A percentile compares a stretch with the other conserved stretches of the same genome.
phyloP scores from a whole-genome alignment of 1,139 yeast species.

The Yamadazyma pseudoaaseri region DNA sequence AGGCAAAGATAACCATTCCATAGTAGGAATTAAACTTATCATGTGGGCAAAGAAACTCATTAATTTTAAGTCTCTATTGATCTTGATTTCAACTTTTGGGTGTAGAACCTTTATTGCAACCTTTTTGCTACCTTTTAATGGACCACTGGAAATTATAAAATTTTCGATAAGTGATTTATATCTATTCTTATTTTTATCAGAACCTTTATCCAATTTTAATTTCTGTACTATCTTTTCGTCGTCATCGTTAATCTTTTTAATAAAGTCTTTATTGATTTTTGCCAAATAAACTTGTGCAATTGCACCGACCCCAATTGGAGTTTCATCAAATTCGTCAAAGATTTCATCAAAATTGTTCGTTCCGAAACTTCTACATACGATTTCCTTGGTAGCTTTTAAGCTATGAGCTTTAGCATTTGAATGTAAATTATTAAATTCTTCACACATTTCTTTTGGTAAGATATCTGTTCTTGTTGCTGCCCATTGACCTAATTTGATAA shows the following conservation, averaged over 20 bases:
- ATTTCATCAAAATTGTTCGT: constrained; percentile 64
- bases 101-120: constrained; percentile 93
- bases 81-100: constrained; percentile 73
- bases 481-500: constrained; percentile 97
- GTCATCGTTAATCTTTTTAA: constrained; percentile 32
- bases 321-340: constrained; percentile 73
- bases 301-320: constrained; percentile 93
- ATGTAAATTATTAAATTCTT: constrained; percentile 73
- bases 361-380: constrained; percentile 61
- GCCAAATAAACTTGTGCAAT: constrained; percentile 94
- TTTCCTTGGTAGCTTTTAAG: constrained; percentile 55
- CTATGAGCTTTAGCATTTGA: constrained; percentile 81
- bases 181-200: constrained; percentile 5
- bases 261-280: constrained; percentile 50
- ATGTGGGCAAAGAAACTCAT: constrained; percentile 77
- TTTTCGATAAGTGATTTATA: constrained; percentile 30
- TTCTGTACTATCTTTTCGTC: constrained; percentile 22
- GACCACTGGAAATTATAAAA: constrained; percentile 38
- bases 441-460: constrained; percentile 77
- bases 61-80: constrained; percentile 77
- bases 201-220: constrained; percentile 11
- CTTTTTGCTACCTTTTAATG: constrained; percentile 45
- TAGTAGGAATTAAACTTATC: constrained; percentile 76
- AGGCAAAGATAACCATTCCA: constrained; percentile 97
- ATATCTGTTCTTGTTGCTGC: constrained; percentile 98